Evolutionary conservation across 345 rosid species (phyloP), one percentile per base, ranked within the genome.

Genomic region (Salix exigua): DNA sequence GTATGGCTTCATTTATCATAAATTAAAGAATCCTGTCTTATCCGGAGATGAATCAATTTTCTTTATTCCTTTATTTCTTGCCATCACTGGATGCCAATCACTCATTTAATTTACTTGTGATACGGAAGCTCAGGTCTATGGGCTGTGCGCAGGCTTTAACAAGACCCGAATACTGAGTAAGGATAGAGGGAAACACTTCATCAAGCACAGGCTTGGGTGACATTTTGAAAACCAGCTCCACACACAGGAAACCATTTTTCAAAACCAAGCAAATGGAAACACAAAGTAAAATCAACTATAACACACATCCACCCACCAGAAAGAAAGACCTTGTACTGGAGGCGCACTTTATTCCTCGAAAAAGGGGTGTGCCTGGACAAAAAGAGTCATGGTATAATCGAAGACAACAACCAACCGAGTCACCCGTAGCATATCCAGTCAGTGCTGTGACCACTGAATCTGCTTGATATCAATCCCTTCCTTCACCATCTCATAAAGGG

Each of bases 401-500:
- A 35, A 5, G 37, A 5, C 0, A 35, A 35, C 37, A 35, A 5
- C 37, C 37, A 35, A 5, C 37, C 37, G 37, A 35, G 37, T 35
- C 37, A 35, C 1, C 1, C 5, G 37, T 1, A 35, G 37, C 37
- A 35, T 35, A 5, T n/a, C 0, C 37, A 35, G 37, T 86, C 88
- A 96, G 75, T 96, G 99, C 48, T 96, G 99, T 19, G 99, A 73
- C 98, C 98, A 92, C 64, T 92, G 37, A 35, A 35, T 35, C 37
- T 35, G 37, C 37, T 35, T 35, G 90, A 92, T 88, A 76, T 94
- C 92, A 8, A 94, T 88, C 40, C 98, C 98, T 84, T 91, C 96
- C 79, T 89, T 90, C 68, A 89, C 96, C 97, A 94, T 89, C 79
- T 94, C 99, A 79, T 96, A 96, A 35, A 92, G 91, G 0, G 99